A percentile compares a stretch with the other conserved stretches of the same genome.
These are phyloP conservation scores for Boletales sp. DNA, from an alignment of 768 basidiomycete genomes.

Conservation along the genomic window DNA sequence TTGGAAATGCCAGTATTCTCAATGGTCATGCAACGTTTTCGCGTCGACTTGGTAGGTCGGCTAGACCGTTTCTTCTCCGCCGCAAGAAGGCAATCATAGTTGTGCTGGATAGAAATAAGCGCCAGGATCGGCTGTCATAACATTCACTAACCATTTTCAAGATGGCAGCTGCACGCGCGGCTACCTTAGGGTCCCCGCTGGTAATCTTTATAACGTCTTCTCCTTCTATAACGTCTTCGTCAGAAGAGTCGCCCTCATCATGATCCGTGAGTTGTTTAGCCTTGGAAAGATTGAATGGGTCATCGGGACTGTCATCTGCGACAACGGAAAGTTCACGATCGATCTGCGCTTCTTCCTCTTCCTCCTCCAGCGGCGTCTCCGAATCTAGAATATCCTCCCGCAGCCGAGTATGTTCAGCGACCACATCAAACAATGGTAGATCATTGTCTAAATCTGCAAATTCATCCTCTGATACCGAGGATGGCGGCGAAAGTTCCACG, in stretches of 20 bases:
- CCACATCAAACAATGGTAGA: constrained; percentile 12
- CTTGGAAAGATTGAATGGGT: background rate
- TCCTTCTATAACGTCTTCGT: constrained; percentile 32
- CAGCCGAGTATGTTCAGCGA: constrained; percentile 13
- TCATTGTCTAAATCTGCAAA: constrained; percentile 16
- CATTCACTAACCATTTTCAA: constrained; percentile 68
- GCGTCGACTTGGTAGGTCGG: constrained; percentile 32
- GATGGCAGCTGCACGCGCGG: constrained; percentile 91
- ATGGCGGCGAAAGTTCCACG: constrained; percentile 5
- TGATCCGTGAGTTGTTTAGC: background rate
- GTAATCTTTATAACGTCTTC: constrained; percentile 74
- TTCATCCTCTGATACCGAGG: constrained; percentile 15
- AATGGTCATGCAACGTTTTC: constrained; percentile 37
- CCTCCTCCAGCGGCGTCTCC: constrained; percentile 21
- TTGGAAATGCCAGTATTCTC: constrained; percentile 31
- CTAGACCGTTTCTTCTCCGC: constrained; percentile 25
- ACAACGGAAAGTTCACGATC: constrained; percentile 37
- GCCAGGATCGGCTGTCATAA: background rate
- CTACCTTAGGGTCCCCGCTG: constrained; percentile 80
- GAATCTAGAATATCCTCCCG: background rate
- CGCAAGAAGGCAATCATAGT: constrained; percentile 73
- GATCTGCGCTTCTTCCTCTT: constrained; percentile 30
- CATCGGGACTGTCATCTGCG: constrained; percentile 15
- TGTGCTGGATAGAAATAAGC: constrained; percentile 49
- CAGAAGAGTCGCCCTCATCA: constrained; percentile 17